Evolutionary conservation across 2,329 filamentous ascomycete species (phyloP).

Genomic region (Ophiostoma tasmaniense): DNA sequence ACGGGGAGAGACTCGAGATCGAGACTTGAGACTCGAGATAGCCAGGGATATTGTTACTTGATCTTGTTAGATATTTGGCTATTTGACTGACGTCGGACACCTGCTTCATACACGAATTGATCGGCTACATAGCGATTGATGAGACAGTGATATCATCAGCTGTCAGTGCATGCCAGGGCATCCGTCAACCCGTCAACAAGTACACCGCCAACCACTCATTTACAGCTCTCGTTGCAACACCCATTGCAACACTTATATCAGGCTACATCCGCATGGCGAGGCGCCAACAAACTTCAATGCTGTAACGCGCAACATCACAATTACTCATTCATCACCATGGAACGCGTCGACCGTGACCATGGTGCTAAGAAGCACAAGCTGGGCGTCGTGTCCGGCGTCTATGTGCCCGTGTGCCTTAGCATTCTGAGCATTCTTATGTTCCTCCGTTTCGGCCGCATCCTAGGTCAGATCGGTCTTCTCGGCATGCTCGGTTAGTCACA

Average conservation of each 20-base stretch:
- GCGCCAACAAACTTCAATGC: neutral
- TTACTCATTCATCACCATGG: constrained; percentile 24
- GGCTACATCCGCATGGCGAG: neutral
- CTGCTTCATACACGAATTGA: neutral
- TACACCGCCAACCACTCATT: neutral
- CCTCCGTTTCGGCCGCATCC: constrained; percentile 74
- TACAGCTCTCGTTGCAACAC: no score
- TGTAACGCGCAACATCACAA: neutral
- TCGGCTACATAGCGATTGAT: neutral
- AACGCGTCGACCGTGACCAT: constrained; percentile 23
- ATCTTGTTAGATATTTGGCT: neutral
- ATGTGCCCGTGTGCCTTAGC: constrained; percentile 81
- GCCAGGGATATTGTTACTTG: neutral
- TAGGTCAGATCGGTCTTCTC: constrained; percentile 69
- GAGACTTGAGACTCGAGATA: no score
- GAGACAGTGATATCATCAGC: neutral
- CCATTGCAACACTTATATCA: neutral
- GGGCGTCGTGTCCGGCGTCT: constrained; percentile 69
- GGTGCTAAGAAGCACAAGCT: constrained; percentile 49
- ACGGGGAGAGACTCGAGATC: neutral
- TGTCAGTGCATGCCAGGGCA: neutral
- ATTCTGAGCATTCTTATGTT: constrained; percentile 91
- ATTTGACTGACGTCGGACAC: neutral
- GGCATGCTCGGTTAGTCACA: constrained; percentile 62
- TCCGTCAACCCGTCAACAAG: neutral